Conservation (phyloP, 2,329 filamentous ascomycete species). For the Rachicladosporium sp. region DNA sequence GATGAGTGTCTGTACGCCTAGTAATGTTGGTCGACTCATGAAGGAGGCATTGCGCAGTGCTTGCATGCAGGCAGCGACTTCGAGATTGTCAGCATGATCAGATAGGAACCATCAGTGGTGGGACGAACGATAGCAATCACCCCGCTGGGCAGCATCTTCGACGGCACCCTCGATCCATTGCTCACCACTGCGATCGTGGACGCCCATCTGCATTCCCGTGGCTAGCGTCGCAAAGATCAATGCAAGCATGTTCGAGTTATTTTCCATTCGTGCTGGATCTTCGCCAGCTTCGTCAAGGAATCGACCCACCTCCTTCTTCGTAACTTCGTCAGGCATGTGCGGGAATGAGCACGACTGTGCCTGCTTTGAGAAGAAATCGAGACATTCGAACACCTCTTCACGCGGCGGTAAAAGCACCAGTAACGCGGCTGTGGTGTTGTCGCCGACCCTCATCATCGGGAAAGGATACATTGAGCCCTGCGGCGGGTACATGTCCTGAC, state of each 20-base stretch:
- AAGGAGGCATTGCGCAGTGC: constrained; percentile 37
- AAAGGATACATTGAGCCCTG: constrained; percentile 31
- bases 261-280: constrained; percentile 9
- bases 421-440: constrained; percentile 11
- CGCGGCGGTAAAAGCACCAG: constrained; percentile 27
- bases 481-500: constrained; percentile 30
- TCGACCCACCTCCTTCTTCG: constrained; percentile 31
- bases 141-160: constrained; percentile 11
- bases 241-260: constrained; percentile 35
- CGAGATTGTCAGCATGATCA: constrained; percentile 5
- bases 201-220: constrained; percentile 33
- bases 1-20: constrained; percentile 34
- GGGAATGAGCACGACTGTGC: constrained; percentile 34
- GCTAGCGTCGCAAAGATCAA: constrained; percentile 37
- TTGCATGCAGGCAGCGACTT: constrained; percentile 40
- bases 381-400: constrained; percentile 27
- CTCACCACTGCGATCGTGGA: constrained; percentile 30
- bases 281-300: constrained; percentile 27
- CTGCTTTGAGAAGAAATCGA: constrained; percentile 31
- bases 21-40: constrained; percentile 35
- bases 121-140: constrained; percentile 35
- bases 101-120: not conserved
- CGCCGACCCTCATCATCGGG: constrained; percentile 28
- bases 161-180: constrained; percentile 28
- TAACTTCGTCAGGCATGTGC: constrained; percentile 32